These are phyloP conservation scores for Falciphora oryzae DNA, from an alignment of 2,329 filamentous ascomycete genomes.

Conservation along the genomic window DNA sequence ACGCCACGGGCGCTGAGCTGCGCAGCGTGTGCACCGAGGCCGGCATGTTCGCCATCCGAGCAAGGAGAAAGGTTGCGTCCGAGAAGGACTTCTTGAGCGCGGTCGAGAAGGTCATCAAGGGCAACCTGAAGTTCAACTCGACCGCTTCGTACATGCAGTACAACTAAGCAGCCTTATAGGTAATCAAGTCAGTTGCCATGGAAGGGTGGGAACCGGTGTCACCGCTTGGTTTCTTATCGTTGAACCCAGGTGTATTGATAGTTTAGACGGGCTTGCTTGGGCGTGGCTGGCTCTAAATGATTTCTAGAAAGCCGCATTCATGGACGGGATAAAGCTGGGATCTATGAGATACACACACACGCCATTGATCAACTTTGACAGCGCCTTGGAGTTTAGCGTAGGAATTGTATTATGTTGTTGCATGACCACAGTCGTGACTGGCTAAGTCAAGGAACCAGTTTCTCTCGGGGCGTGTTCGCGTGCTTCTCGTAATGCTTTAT, in stretches of 20 bases:
- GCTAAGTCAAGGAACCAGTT: not conserved
- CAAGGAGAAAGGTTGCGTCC: slow-evolving; percentile 90
- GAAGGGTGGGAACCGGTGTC: slow-evolving; percentile 2
- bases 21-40: slow-evolving; percentile 96
- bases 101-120: slow-evolving; percentile 99
- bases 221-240: not conserved
- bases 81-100: slow-evolving; percentile 98
- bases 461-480: not conserved
- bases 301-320: not conserved
- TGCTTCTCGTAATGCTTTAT: not conserved
- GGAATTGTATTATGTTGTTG: not conserved
- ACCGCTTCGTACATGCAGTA: slow-evolving; percentile 99
- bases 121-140: slow-evolving; percentile 98
- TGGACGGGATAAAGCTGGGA: not conserved
- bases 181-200: not conserved
- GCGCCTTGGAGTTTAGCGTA: not conserved
- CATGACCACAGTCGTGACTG: not conserved
- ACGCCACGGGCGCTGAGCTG: slow-evolving; percentile 92
- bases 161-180: slow-evolving; percentile 57
- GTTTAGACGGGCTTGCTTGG: not conserved
- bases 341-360: not conserved
- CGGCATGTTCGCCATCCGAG: slow-evolving; percentile 96
- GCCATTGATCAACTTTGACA: not conserved
- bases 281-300: not conserved
- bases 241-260: slow-evolving; percentile 1